These are phyloP conservation scores for Aspergillus nomiae DNA, from an alignment of 2,329 filamentous ascomycete genomes.

Conservation along the genomic window DNA sequence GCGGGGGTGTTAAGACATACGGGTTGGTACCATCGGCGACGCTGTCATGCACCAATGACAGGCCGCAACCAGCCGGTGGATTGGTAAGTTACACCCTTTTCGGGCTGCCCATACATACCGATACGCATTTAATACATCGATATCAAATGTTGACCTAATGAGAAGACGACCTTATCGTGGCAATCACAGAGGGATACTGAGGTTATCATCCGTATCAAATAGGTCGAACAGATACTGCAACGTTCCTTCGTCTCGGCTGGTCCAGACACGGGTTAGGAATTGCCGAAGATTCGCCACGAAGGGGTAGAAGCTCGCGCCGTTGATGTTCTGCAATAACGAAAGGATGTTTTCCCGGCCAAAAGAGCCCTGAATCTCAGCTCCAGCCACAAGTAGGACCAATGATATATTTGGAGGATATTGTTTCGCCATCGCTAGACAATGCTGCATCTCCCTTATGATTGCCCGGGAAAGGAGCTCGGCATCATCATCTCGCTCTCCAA, in stretches of 20 bases:
- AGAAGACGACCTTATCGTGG: neutral
- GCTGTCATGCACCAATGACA: neutral
- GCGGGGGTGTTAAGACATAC: neutral
- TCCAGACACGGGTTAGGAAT: neutral
- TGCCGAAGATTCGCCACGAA: neutral
- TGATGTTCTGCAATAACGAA: neutral
- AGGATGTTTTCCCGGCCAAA: neutral
- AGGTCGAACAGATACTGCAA: neutral
- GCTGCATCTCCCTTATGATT: slow-evolving; percentile 1
- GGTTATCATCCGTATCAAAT: neutral
- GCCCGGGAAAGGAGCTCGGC: neutral
- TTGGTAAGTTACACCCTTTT: neutral
- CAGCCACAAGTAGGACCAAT: neutral
- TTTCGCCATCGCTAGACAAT: neutral
- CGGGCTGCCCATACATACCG: neutral
- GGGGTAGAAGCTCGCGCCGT: neutral
- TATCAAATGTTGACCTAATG: too few species aligned
- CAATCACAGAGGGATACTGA: slow-evolving; percentile 5
- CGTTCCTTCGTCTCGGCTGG: neutral
- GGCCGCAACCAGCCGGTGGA: neutral
- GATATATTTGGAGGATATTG: slow-evolving; percentile 5
- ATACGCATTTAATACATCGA: neutral
- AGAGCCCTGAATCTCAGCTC: neutral
- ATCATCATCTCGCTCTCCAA: neutral
- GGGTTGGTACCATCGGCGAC: neutral